Percentiles rank a stretch among this genome's conserved stretches.
These are phyloP conservation scores for Monosporascus cannonballus DNA, from an alignment of 2,329 filamentous ascomycete species.

Conservation along the genomic window DNA sequence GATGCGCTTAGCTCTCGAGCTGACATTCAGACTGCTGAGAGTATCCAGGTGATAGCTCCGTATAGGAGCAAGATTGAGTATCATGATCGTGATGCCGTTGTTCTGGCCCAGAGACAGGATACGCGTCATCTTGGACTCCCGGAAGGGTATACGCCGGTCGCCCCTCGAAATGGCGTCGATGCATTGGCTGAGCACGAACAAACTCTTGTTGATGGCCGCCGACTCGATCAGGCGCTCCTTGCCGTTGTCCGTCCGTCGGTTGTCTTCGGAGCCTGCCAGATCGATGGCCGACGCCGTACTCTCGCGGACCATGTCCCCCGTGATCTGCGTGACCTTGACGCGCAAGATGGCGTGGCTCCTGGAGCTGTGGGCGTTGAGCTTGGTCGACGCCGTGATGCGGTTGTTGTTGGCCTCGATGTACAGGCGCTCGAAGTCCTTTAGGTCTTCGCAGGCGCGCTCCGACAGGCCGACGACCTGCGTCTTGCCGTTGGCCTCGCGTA, in stretches of 20 bases:
- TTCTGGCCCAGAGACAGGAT: conserved; percentile 91
- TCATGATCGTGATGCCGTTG: conserved; percentile 93
- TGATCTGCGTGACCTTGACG: conserved; percentile 78
- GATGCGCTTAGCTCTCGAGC: conserved; percentile 91
- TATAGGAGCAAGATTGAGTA: conserved; percentile 87
- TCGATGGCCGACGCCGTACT: conserved; percentile 93
- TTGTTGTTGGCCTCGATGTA: conserved; percentile 93
- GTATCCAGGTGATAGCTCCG: conserved; percentile 91
- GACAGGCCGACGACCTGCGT: conserved; percentile 82
- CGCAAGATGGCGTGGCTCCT: conserved; percentile 86
- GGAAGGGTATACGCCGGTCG: conserved; percentile 77
- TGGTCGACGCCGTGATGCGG: conserved; percentile 82
- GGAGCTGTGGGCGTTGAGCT: conserved; percentile 87
- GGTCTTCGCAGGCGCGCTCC: conserved; percentile 71
- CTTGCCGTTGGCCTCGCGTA: conserved; percentile 78
- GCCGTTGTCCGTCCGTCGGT: conserved; percentile 86
- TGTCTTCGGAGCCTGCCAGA: conserved; percentile 91
- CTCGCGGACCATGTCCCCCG: conserved; percentile 59
- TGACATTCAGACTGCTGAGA: conserved; percentile 88
- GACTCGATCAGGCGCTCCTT: conserved; percentile 92
- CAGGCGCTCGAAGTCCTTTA: conserved; percentile 84
- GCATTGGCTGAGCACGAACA: conserved; percentile 91
- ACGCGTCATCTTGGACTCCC: conserved; percentile 95
- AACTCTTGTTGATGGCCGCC: conserved; percentile 93
- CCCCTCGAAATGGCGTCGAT: conserved; percentile 84